Evolutionary conservation across 2,329 filamentous ascomycete genomes (phyloP), one percentile per base, ranked within the genome.

Genomic region (Dactylellina haptotyla): DNA sequence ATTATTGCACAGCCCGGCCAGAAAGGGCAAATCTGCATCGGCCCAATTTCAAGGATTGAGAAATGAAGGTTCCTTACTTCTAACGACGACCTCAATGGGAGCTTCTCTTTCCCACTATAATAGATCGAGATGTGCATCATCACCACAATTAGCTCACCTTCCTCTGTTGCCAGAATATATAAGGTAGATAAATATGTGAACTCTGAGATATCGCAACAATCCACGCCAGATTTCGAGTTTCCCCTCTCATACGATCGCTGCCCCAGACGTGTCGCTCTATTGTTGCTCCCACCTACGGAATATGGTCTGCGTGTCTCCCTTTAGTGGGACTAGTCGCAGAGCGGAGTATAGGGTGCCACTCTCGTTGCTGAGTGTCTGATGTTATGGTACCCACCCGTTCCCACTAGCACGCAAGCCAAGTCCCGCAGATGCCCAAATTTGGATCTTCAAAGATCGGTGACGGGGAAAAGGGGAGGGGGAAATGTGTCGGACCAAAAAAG

Each of bases 341-440:
- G 34, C 48, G 48, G 48, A 43, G 34, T n/a, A n/a, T n/a, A n/a
- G n/a, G n/a, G n/a, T n/a, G n/a, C 25, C 45, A 26, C 20, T 30
- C 12, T 25, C 48, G 56, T 59, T 59, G 41, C 18, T 58, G 54
- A 54, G 50, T 54, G 50, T 54, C 50, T 54, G 50, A 54, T 54
- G 50, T 54, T 20, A 28, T 20, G 18, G 30, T 56, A 4, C 32
- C 51, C 51, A 41, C 30, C 25, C 37, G 10, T 23, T 26, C 53
- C 30, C 16, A 43, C 41, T 58, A 54, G 46, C 54, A 69, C 64
- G 64, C 64, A 69, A 69, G 63, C 63, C 63, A 67, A 69, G 64
- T 18, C 64, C 20, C 48, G 48, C 54, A 59, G 48, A 56, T 61
- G 56, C 54, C 64, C 56, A 62, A 56, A 61, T 69, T 69, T 61